phyloP scores from a whole-genome alignment of 2,329 filamentous ascomycete genomes.

The Mycosphaerella sp. region DNA sequence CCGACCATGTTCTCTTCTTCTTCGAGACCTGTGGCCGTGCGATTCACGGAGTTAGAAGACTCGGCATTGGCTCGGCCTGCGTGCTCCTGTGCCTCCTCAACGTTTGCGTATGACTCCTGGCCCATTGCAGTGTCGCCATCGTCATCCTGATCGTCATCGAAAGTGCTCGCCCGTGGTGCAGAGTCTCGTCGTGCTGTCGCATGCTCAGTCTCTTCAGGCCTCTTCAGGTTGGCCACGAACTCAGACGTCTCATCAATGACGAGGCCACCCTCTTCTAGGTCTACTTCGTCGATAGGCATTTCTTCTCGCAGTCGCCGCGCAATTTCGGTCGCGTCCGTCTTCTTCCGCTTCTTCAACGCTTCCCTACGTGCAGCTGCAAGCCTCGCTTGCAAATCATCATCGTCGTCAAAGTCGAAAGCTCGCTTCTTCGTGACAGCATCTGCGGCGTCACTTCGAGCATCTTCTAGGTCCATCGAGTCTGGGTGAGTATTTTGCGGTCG shows the following conservation, averaged over 20 bases:
- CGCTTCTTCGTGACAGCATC: constrained; percentile 50
- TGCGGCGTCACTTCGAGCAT: constrained; percentile 30
- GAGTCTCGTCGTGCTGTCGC: constrained; percentile 39
- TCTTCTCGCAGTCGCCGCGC: constrained; percentile 70
- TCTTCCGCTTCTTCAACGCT: constrained; percentile 88
- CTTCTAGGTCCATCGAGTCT: constrained; percentile 69
- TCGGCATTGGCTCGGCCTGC: constrained; percentile 39
- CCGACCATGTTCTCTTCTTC: constrained; percentile 73
- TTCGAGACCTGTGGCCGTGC: constrained; percentile 67
- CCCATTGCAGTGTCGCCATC: constrained; percentile 39
- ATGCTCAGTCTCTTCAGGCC: constrained; percentile 50
- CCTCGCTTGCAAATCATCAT: constrained; percentile 84
- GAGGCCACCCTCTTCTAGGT: constrained; percentile 56
- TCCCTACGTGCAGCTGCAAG: constrained; percentile 75
- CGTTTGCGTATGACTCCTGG: constrained; percentile 28
- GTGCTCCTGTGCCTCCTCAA: constrained; percentile 46
- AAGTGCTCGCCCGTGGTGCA: constrained; percentile 21
- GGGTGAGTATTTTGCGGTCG: constrained; percentile 27
- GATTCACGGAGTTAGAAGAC: constrained; percentile 37
- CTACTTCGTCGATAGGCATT: constrained; percentile 55
- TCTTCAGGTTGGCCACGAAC: constrained; percentile 80
- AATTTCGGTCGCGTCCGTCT: constrained; percentile 76
- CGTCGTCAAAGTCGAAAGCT: constrained; percentile 54
- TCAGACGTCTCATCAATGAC: constrained; percentile 96
- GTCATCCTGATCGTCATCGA: constrained; percentile 42